These are phyloP conservation scores for Aspergillus pseudoterreus DNA, from an alignment of 2,329 filamentous ascomycete genomes.

Conservation along the genomic window DNA sequence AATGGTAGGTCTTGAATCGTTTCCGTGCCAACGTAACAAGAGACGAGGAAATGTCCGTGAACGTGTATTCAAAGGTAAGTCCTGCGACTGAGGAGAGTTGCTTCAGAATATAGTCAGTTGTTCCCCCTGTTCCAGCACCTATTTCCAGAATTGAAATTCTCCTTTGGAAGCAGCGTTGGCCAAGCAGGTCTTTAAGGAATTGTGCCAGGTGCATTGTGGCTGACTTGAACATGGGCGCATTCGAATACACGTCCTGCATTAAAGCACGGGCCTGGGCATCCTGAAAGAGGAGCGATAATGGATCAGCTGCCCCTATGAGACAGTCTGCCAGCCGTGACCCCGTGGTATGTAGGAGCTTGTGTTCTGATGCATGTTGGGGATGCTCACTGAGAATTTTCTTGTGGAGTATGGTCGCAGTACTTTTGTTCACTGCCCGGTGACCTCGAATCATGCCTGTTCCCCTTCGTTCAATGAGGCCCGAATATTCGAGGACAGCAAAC, in stretches of 20 bases:
- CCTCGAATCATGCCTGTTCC: too few species aligned
- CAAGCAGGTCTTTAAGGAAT: neutral
- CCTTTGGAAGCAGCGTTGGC: neutral
- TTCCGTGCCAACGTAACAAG: too few species aligned
- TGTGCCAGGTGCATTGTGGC: constrained; percentile 3
- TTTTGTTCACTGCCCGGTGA: too few species aligned
- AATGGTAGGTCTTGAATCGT: too few species aligned
- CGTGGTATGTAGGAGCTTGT: constrained; percentile 29
- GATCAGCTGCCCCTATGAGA: constrained; percentile 35
- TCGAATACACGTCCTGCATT: constrained; percentile 38
- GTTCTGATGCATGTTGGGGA: constrained; percentile 31
- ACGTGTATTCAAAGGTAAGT: too few species aligned
- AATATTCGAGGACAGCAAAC: too few species aligned
- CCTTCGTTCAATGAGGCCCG: too few species aligned
- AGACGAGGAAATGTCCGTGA: too few species aligned
- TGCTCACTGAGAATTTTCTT: too few species aligned
- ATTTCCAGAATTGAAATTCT: constrained; percentile 32
- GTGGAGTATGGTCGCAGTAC: too few species aligned
- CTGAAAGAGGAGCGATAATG: constrained; percentile 39
- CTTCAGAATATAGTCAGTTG: constrained; percentile 15
- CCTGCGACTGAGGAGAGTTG: too few species aligned
- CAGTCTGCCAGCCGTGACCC: constrained; percentile 37
- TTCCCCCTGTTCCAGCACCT: constrained; percentile 37
- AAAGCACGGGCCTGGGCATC: constrained; percentile 21
- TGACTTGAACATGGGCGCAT: constrained; percentile 24